Base-by-base conservation (phyloP, 805 yeast species). In the Wickerhamiella qilinensis region DNA sequence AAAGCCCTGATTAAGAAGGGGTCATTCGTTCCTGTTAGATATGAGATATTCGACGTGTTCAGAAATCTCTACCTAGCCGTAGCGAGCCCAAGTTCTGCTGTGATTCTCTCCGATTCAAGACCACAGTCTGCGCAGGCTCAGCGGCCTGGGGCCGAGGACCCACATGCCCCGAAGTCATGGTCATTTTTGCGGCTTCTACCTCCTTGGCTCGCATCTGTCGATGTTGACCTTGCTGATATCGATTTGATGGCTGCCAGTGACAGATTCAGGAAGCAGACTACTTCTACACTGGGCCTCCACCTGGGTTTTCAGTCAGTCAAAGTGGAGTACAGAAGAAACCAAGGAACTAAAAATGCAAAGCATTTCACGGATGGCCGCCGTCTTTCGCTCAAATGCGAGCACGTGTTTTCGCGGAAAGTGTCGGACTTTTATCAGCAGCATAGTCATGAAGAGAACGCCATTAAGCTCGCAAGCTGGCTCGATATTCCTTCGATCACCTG, bases 1-100 rank as follows among this genome's bases (percentile, higher is more conserved):
- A 34, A 38, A 12, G 57, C 49, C 4, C 25, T 35, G 16, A 43
- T 59, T 15, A 37, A 44, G 21, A 46, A 46, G 20, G 50, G 57
- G 20, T 48, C 51, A 20, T 42, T 58, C 24, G 37, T 46, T 4
- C 44, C 54, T 16, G 46, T 57, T 11, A 49, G 52, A 34, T 49
- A 49, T 22, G 63, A 59, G 38, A 50, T 60, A 14, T 50, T 59
- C 46, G 41, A 50, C 20, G 54, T 52, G 3, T 37, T 58, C 9
- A 50, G 59, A 15, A 50, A 50, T 31, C 38, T 39, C 7, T 30
- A 16, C 20, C 6, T 30, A 11, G 15, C 33, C 7, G 17, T 22
- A 11, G 25, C 25, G 25, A 22, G 25, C 11, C 25, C 25, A 22
- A 22, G 25, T 11, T 22, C 25, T 22, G 25, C 6, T 6, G 25